Evolutionary conservation across 2,329 filamentous ascomycete genomes (phyloP), one percentile per base, ranked within the genome.

Genomic region (Corynespora cassiicola): DNA sequence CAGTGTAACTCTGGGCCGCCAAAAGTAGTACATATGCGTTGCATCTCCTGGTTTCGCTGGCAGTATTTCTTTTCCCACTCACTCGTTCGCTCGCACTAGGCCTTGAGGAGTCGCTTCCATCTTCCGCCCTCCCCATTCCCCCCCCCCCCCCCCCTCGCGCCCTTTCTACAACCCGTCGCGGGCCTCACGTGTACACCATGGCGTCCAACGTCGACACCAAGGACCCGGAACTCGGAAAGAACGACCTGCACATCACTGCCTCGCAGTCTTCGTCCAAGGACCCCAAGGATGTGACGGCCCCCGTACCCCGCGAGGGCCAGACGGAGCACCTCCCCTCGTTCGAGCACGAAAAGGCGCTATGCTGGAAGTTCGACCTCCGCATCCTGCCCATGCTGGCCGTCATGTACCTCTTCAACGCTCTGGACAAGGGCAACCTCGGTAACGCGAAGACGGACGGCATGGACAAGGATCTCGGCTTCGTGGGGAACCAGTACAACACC

Each of bases 401-500:
- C 14, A 83, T 84, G 79, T 84, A 83, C 42, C 69, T 83, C 7
- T 82, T 79, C 27, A 79, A 79, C 28, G 54, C 56, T 2, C 52
- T 60, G 36, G 58, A 67, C 31, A 60, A 58, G 25, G 60, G 56
- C 9, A 69, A 69, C 26, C 39, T 69, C 6, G 63, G 71, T 6
- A 75, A 74, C 43, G 72, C 72, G 29, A 73, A 73, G 47, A 75
- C 73, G 0, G 70, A 69, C 26, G 63, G 64, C 9, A 61, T 76
- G 46, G 71, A 75, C 36, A 70, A 68, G 16, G 78, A 83, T 52
- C 69, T 88, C 14, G 63, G 79, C 20, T 84, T 90, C 66, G 75
- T 75, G 27, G 63, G 69, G 1, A 76, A 82, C 47, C 77, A 88
- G 59, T 88, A 89, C 69, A 88, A 88, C 59, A 76, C 82, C 18